These are phyloP conservation scores for Fusarium anguioides DNA, from an alignment of 2,329 filamentous ascomycete species.

Conservation along the genomic window DNA sequence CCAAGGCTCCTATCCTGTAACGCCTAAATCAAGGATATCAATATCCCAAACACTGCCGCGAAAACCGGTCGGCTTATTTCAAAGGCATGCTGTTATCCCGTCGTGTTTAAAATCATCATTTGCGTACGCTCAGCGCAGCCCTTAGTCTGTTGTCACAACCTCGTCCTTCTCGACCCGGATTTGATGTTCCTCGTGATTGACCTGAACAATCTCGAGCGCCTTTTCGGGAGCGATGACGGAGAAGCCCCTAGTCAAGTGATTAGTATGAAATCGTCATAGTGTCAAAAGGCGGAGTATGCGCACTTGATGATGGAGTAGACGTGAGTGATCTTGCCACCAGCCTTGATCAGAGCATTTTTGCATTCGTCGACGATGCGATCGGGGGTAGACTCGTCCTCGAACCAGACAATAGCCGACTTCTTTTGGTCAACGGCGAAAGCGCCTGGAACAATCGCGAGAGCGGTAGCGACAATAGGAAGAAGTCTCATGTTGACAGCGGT, in stretches of 20 bases:
- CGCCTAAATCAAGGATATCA: slow-evolving; percentile 33
- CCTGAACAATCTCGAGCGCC: slow-evolving; percentile 74
- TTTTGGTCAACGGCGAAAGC: slow-evolving; percentile 71
- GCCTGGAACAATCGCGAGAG: slow-evolving; percentile 68
- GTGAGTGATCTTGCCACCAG: slow-evolving; percentile 83
- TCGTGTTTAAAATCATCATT: slow-evolving; percentile 15
- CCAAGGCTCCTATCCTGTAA: slow-evolving; percentile 36
- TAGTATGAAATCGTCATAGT: slow-evolving; percentile 33
- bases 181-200: slow-evolving; percentile 63
- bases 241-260: slow-evolving; percentile 71
- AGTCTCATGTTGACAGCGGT: slow-evolving; percentile 70
- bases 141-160: slow-evolving; percentile 61
- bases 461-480: slow-evolving; percentile 61
- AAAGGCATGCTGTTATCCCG: slow-evolving; percentile 23
- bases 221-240: slow-evolving; percentile 77
- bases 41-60: slow-evolving; percentile 15
- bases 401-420: slow-evolving; percentile 83
- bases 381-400: slow-evolving; percentile 73
- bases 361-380: slow-evolving; percentile 75
- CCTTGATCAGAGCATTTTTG: slow-evolving; percentile 75
- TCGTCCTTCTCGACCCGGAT: slow-evolving; percentile 79
- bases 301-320: slow-evolving; percentile 77
- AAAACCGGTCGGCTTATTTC: slow-evolving; percentile 14
- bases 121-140: neutral
- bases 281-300: slow-evolving; percentile 44